These are phyloP conservation scores for Russula vinacea DNA, from an alignment of 768 basidiomycete genomes.

Conservation along the genomic window DNA sequence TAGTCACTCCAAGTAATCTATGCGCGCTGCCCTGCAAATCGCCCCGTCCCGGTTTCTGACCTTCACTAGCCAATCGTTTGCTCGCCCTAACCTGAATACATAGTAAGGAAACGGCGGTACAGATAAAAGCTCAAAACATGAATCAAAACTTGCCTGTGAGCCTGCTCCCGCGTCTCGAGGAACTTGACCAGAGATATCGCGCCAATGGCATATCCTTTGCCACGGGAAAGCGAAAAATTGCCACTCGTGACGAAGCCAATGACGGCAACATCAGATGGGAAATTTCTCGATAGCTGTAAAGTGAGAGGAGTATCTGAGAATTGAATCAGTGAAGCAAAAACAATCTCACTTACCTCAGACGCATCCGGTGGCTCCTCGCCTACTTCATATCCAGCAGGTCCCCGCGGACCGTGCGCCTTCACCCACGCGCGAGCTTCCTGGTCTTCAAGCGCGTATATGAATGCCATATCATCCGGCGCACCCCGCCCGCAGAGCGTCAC, in stretches of 20 bases:
- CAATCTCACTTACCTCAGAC: conserved; percentile 34
- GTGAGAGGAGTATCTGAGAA: conserved; percentile 15
- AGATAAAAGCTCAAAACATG: not conserved
- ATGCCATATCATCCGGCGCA: conserved; percentile 67
- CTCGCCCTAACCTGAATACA: conserved; percentile 22
- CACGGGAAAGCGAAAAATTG: conserved; percentile 73
- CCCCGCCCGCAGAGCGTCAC: conserved; percentile 65
- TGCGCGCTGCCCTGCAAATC: conserved; percentile 23
- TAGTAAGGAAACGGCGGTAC: not conserved
- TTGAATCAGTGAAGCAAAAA: not conserved
- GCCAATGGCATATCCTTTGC: conserved; percentile 75
- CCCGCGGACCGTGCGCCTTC: conserved; percentile 35
- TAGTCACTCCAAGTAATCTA: conserved; percentile 24
- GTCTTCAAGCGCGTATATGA: conserved; percentile 63
- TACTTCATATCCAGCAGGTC: conserved; percentile 25
- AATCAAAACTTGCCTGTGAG: conserved; percentile 37
- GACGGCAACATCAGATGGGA: conserved; percentile 45
- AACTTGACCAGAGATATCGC: conserved; percentile 58
- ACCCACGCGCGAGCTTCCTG: conserved; percentile 51
- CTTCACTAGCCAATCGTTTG: conserved; percentile 49
- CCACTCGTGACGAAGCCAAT: conserved; percentile 88
- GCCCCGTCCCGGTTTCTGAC: conserved; percentile 56
- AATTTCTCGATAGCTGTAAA: conserved; percentile 46
- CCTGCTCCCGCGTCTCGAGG: conserved; percentile 53
- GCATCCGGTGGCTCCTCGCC: conserved; percentile 33